Base-by-base conservation (phyloP, 2,329 filamentous ascomycete genomes). In the Talaromyces albobiverticillius region DNA sequence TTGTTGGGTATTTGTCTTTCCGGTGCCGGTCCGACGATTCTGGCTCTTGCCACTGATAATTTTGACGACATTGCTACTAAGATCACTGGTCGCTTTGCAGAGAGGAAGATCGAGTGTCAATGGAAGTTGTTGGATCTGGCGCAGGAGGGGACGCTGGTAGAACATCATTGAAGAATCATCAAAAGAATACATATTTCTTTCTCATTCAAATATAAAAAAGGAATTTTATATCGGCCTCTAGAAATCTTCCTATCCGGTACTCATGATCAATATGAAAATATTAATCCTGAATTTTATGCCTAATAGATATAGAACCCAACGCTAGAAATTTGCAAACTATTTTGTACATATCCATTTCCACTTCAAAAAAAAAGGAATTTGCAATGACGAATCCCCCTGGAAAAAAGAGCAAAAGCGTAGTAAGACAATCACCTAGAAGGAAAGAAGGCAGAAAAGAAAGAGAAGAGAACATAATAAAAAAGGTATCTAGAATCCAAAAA, bases 1-100 rank as follows among this genome's bases (percentile, higher is more conserved):
- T 83, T 99, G 51, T 81, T 96, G 51, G 94, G 94, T 38, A 95
- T 97, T 59, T 99, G 94, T 71, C 79, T 99, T 23, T 96, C 92
- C 0, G 94, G 94, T 18, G 94, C 94, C 7, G 94, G 94, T 0
- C 94, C 94, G 20, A 97, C 93, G 25, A 96, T 99, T 60, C 79
- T 99, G 42, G 94, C 93, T 3, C 81, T 99, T 38, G 94, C 94
- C 2, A 96, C 93, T 2, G 81, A 86, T 61, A 89, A 95, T 75
- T 97, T 96, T 68, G 87, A 91, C 57, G 80, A 84, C 55, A 97
- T 99, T 63, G 93, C 94, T 3, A 76, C 85, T 48, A 83, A 85
- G 66, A 90, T 95, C 63, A 85, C 96, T 57, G 75, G 78, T 31
- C 82, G 85, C 64, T 92, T 97, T 75, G 81, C 83, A 63, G 73